Base-by-base conservation (phyloP, 2,329 filamentous ascomycete species). In the Aspergillus sp. region DNA sequence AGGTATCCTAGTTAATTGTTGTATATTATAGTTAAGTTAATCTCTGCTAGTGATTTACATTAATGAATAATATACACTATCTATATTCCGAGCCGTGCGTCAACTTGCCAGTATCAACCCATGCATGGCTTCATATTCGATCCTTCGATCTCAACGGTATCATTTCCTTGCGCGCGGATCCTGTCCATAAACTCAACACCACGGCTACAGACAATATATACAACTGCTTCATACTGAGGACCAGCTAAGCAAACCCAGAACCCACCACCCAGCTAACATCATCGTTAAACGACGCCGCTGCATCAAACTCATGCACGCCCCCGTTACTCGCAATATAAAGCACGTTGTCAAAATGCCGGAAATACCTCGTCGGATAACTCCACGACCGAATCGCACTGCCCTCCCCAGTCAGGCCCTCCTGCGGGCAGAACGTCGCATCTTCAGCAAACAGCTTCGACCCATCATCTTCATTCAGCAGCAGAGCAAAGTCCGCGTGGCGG, bases 361-460 rank as follows among this genome's bases (percentile, higher is more conserved):
- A 73, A 57, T 76, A 86, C 44, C 84, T 78, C 0, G 84, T 85
- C 0, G 85, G 85, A 63, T 85, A 86, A 43, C 75, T 79, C 85
- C 85, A 88, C 1, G 83, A 76, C 4, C 82, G 76, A 32, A 88
- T 75, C 0, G 83, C 79, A 60, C 59, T 80, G 6, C 81, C 83
- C 43, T 76, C 66, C 4, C 82, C 81, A 61, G 70, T 82, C 20
- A 88, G 71, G 0, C 80, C 81, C 1, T 77, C 57, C 67, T 81
- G 76, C 0, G 83, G 76, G 66, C 85, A 88, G 71, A 88, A 88
- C 0, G 85, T 88, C 7, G 85, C 83, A 48, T 88, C 85, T 62
- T 88, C 84, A 4, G 72, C 38, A 71, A 87, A 86, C 51, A 74
- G 71, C 75, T 86, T 85, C 55, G 74, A 76, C 53, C 79, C 78